A percentile compares a stretch with the other conserved stretches of the same genome.
Conservation (phyloP, 495 filamentous ascomycete species). For the Echria macrotheca region DNA sequence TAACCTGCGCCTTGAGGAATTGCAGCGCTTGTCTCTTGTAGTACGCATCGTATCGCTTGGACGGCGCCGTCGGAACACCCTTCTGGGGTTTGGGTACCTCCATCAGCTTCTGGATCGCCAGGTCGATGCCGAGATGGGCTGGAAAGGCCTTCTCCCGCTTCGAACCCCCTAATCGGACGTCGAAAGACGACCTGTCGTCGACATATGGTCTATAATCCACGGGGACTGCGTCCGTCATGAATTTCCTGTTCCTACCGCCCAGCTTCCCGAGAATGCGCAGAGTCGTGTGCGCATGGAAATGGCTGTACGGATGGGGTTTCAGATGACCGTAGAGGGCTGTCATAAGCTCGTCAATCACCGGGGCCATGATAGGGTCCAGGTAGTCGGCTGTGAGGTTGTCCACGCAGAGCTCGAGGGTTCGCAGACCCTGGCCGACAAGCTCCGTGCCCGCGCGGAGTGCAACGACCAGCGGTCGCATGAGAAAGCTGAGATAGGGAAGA, state of each 20-base stretch:
- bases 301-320: slow-evolving; percentile 85
- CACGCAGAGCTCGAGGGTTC: slow-evolving; percentile 93
- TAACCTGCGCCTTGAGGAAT: slow-evolving; percentile 78
- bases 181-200: slow-evolving; percentile 80
- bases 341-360: slow-evolving; percentile 98
- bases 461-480: slow-evolving; percentile 96
- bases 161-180: slow-evolving; percentile 82
- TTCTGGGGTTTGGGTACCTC: slow-evolving; percentile 62
- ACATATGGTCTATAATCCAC: slow-evolving; percentile 77
- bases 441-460: slow-evolving; percentile 88
- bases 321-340: slow-evolving; percentile 93
- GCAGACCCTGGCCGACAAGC: slow-evolving; percentile 85
- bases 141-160: slow-evolving; percentile 84
- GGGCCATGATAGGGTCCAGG: slow-evolving; percentile 97
- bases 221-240: slow-evolving; percentile 78
- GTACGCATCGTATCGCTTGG: slow-evolving; percentile 67
- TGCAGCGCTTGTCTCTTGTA: slow-evolving; percentile 92
- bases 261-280: slow-evolving; percentile 98
- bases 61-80: slow-evolving; percentile 21
- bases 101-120: slow-evolving; percentile 79
- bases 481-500: slow-evolving; percentile 89
- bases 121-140: slow-evolving; percentile 74
- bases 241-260: slow-evolving; percentile 90
- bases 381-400: slow-evolving; percentile 98
- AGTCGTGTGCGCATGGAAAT: slow-evolving; percentile 95